Conservation (phyloP, 2,329 filamentous ascomycete genomes). For the Claviceps spartinae region DNA sequence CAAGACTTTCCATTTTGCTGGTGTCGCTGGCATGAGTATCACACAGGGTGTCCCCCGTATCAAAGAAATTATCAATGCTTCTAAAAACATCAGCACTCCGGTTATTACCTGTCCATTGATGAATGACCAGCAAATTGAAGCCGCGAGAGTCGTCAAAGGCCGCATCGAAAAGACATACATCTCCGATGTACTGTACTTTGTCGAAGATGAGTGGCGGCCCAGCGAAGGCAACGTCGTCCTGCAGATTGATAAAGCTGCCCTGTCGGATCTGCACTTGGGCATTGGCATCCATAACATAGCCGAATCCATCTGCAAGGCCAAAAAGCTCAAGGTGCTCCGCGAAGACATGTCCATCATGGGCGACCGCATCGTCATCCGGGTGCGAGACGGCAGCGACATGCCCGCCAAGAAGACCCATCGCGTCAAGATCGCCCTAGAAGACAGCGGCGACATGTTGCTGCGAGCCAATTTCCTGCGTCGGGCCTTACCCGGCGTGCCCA, state of each 20-base stretch:
- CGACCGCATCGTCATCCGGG: constrained; percentile 59
- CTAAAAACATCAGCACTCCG: constrained; percentile 83
- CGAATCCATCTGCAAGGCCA: constrained; percentile 62
- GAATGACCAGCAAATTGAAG: constrained; percentile 59
- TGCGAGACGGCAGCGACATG: constrained; percentile 43
- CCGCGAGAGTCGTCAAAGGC: constrained; percentile 81
- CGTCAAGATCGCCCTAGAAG: constrained; percentile 30
- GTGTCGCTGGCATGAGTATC: constrained; percentile 98
- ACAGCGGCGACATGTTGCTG: constrained; percentile 43
- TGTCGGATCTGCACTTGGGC: constrained; percentile 71
- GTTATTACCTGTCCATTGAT: constrained; percentile 79
- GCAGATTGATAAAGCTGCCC: constrained; percentile 64
- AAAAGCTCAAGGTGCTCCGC: constrained; percentile 64
- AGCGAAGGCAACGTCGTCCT: constrained; percentile 53
- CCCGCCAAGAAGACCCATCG: constrained; percentile 33
- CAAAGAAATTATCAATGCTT: constrained; percentile 99
- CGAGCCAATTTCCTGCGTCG: constrained; percentile 79
- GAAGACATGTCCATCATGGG: constrained; percentile 46
- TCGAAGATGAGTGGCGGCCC: constrained; percentile 79
- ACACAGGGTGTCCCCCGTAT: constrained; percentile 98
- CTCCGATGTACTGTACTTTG: constrained; percentile 62
- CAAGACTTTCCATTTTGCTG: constrained; percentile 99
- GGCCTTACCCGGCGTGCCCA: constrained; percentile 65
- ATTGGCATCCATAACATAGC: constrained; percentile 62
- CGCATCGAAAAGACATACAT: constrained; percentile 92